These are phyloP conservation scores for Plasmodium vivax DNA, from an alignment of 169 alveolate genomes.

Conservation along the genomic window DNA sequence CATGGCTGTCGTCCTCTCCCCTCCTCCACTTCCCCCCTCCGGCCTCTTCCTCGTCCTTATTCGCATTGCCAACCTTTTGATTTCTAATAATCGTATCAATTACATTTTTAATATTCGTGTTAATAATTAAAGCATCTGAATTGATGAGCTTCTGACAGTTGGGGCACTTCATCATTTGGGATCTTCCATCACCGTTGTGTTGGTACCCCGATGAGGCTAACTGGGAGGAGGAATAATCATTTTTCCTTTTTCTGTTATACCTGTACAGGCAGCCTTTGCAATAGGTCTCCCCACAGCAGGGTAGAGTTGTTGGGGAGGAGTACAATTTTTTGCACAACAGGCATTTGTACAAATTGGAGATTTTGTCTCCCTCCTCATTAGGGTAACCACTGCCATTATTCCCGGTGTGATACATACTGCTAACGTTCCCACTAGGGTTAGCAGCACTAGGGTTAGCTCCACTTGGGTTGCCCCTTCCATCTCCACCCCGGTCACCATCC, in stretches of 20 bases:
- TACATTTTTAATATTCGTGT: conserved; percentile 62
- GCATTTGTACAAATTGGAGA: conserved; percentile 81
- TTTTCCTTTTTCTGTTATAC: conserved; percentile 62
- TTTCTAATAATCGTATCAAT: conserved; percentile 47
- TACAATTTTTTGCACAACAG: conserved; percentile 84
- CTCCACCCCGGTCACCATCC: conserved; percentile 1
- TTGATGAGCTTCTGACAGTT: conserved; percentile 20
- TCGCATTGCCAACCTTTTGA: conserved; percentile 6
- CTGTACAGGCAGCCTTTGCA: conserved; percentile 83
- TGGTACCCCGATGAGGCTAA: neutral
- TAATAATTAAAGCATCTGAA: conserved; percentile 48
- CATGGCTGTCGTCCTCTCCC: neutral
- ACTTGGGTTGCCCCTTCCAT: conserved; percentile 6
- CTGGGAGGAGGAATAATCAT: neutral
- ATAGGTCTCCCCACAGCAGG: conserved; percentile 90
- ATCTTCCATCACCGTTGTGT: neutral
- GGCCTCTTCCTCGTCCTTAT: neutral
- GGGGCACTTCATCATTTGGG: conserved; percentile 62
- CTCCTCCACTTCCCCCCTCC: neutral
- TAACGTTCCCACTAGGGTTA: conserved; percentile 26
- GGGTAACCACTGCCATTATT: neutral
- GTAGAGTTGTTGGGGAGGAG: conserved; percentile 85
- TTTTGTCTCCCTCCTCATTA: conserved; percentile 50
- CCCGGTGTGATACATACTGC: neutral
- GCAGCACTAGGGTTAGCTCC: neutral